Conservation (phyloP, 2,329 filamentous ascomycete genomes). For the Penicillium sp. region DNA sequence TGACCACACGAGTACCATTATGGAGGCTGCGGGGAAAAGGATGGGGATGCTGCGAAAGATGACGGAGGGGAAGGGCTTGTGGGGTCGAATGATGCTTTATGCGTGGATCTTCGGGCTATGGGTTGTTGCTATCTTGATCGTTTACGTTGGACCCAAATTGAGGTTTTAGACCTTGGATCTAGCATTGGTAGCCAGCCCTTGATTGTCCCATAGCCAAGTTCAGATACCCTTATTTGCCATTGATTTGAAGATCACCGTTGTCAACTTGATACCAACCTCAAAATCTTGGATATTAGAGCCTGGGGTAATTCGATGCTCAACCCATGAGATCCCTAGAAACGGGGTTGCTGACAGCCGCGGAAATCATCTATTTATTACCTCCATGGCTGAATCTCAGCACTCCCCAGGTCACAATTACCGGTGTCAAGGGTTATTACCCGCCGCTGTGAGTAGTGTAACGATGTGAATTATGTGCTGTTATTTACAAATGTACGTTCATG, state of each 20-base stretch:
- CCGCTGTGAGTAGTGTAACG: too few species aligned
- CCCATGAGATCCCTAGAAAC: too few species aligned
- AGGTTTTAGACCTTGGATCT: slow-evolving; percentile 61
- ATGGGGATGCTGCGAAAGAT: slow-evolving; percentile 78
- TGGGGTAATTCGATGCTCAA: too few species aligned
- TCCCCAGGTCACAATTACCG: too few species aligned
- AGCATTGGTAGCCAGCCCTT: not conserved
- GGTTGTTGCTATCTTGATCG: slow-evolving; percentile 74
- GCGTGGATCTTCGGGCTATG: slow-evolving; percentile 80
- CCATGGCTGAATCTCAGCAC: too few species aligned
- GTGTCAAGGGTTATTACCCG: too few species aligned
- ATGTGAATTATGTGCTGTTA: not conserved
- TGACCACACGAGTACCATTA: slow-evolving; percentile 71
- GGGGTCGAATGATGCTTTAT: slow-evolving; percentile 80
- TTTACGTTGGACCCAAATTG: slow-evolving; percentile 85
- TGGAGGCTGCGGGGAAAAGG: slow-evolving; percentile 72
- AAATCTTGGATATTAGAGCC: too few species aligned
- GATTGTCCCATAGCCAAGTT: not conserved
- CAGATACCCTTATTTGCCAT: slow-evolving; percentile 10
- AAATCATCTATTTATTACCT: too few species aligned
- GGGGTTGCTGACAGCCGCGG: too few species aligned
- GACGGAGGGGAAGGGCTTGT: slow-evolving; percentile 88
- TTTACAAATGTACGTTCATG: not conserved
- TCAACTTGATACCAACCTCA: too few species aligned
- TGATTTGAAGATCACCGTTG: not conserved